These are phyloP conservation scores for Noccaea caerulescens DNA, from an alignment of 345 rosid species.

Conservation along the genomic window DNA sequence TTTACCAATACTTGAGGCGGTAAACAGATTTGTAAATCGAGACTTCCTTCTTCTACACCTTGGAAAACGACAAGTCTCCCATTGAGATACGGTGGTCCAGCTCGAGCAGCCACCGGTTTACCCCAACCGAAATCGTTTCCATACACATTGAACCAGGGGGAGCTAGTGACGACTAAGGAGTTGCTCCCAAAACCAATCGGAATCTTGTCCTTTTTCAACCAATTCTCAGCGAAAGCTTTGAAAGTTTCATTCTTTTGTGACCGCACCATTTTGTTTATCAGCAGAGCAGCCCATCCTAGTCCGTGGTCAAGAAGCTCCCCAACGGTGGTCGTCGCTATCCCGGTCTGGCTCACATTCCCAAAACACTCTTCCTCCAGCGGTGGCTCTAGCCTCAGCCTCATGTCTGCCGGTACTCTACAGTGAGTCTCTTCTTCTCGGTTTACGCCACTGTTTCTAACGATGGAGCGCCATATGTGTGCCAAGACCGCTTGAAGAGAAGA, in stretches of 20 bases:
- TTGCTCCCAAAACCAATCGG: background rate
- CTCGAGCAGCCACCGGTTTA: background rate
- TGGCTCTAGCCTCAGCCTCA: background rate
- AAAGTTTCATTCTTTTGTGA: background rate
- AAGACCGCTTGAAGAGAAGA: background rate
- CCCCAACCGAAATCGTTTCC: constrained; percentile 13
- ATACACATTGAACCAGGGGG: constrained; percentile 5
- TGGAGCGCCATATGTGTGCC: background rate
- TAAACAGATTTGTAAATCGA: background rate
- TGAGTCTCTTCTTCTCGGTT: background rate
- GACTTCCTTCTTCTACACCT: background rate
- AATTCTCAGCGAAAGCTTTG: constrained; percentile 2
- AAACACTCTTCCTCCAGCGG: constrained; percentile 10
- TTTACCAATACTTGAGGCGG: background rate
- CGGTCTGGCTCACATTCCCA: background rate
- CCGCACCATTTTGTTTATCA: constrained; percentile 3
- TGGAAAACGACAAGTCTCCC: background rate
- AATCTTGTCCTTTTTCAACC: background rate
- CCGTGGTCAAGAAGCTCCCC: background rate
- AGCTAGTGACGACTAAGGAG: background rate
- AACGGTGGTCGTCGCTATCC: background rate
- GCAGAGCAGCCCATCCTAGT: background rate
- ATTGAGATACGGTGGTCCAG: background rate
- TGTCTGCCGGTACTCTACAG: background rate
- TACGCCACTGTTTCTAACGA: background rate